Base-by-base conservation (phyloP, 2,329 filamentous ascomycete species). In the Didymella pinodella region DNA sequence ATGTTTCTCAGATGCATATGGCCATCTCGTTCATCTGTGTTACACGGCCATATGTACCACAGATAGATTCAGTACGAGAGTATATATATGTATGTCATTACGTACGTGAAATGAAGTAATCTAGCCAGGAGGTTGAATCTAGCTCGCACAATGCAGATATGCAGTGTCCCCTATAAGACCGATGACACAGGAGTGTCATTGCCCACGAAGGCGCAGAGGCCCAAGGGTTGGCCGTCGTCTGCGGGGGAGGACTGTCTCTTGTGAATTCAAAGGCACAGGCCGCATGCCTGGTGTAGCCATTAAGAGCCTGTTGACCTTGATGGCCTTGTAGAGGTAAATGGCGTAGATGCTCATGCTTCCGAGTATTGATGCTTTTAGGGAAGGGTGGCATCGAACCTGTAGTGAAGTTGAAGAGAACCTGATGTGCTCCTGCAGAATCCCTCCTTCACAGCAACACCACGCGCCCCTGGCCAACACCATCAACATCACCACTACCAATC, bases 361-460 rank as follows among this genome's bases (percentile, higher is more conserved):
- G 31, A 25, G 22, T 12, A 18, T 31, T 8, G 22, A 12, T 25
- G n/a, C 2, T 16, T 22, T 28, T 18, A 12, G 18, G 8, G 25
- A 18, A 18, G 20, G 14, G 32, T 18, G 12, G 7, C 14, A 8
- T 28, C 22, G 16, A 22, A 3, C n/a, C 26, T 6, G 40, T 45
- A 32, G 41, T 53, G 41, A 29, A 45, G 49, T 25, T 41, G 41
- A 11, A 25, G 40, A 25, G 8, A 22, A 26, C 8, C 7, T 20
- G 20, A 2, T 40, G 18, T 51, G 36, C 18, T 51, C 36, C n/a
- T 10, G 28, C 18, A 3, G 5, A 25, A 16, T 36, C 8, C 7
- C 20, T 31, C 22, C 22, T 14, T 5, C 20, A 38, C 22, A 46
- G 40, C 43, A 47, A 54, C 50, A 31, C 43, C 41, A 54, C n/a